phyloP scores from a whole-genome alignment of 345 rosid genomes.

The Eucalyptus camaldulensis region DNA sequence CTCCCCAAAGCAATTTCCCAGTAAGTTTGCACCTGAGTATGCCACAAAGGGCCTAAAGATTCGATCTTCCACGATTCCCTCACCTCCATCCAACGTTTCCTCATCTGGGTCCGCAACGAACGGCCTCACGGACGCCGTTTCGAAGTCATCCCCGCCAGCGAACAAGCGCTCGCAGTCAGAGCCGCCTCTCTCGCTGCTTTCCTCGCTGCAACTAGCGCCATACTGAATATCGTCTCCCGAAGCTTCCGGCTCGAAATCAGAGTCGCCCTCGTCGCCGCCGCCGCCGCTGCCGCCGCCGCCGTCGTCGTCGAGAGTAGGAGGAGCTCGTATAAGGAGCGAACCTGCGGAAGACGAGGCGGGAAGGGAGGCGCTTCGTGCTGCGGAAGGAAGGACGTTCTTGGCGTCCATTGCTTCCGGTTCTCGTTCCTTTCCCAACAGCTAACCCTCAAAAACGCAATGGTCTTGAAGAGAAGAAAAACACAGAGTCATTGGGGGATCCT shows the following conservation, averaged over 20 bases:
- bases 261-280: neutral
- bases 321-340: slow-evolving; percentile 65
- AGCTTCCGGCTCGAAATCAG: slow-evolving; percentile 19
- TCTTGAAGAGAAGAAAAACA: neutral
- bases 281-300: neutral
- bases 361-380: slow-evolving; percentile 3
- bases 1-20: neutral
- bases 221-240: neutral
- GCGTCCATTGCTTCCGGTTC: neutral
- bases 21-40: neutral
- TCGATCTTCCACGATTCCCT: slow-evolving; percentile 1
- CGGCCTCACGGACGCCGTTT: slow-evolving; percentile 24
- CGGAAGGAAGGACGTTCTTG: neutral
- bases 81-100: slow-evolving; percentile 19
- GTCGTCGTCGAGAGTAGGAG: slow-evolving; percentile 33
- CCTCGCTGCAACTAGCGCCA: slow-evolving; percentile 6
- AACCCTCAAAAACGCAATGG: neutral
- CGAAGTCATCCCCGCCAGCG: slow-evolving; percentile 25
- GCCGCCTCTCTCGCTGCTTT: slow-evolving; percentile 16
- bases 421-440: neutral
- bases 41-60: slow-evolving; percentile 2
- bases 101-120: slow-evolving; percentile 19
- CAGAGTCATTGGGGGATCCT: neutral
- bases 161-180: neutral
- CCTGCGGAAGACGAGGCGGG: neutral